These are phyloP conservation scores for Kwoniella sp. DNA, from an alignment of 768 basidiomycete genomes.

Conservation along the genomic window DNA sequence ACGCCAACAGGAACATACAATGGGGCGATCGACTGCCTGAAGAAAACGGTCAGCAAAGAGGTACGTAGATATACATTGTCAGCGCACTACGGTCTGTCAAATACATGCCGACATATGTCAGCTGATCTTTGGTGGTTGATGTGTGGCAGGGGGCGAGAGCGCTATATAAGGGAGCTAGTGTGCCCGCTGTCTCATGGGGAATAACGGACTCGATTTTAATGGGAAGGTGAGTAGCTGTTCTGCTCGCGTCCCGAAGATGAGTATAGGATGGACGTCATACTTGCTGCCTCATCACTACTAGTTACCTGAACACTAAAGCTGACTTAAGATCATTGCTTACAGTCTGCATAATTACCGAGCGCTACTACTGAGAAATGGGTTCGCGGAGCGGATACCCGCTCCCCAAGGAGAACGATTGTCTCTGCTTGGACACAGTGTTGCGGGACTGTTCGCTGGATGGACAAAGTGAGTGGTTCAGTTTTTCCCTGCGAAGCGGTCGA, in stretches of 20 bases:
- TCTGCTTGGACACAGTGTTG: conserved; percentile 50
- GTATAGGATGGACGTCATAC: too few species aligned
- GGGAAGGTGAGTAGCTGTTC: conserved; percentile 46
- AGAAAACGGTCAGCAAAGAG: conserved; percentile 41
- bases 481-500: too few species aligned
- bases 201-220: conserved; percentile 56
- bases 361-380: conserved; percentile 43
- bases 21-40: conserved; percentile 46
- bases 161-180: conserved; percentile 51
- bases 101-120: neutral
- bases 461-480: conserved; percentile 47
- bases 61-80: conserved; percentile 16
- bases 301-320: conserved; percentile 1
- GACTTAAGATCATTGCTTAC: neutral
- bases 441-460: conserved; percentile 54
- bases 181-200: conserved; percentile 55
- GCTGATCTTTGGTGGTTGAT: neutral
- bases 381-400: conserved; percentile 39
- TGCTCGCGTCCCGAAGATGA: neutral
- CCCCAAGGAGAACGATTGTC: conserved; percentile 33
- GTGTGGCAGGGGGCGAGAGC: conserved; percentile 39
- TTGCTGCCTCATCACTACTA: neutral
- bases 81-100: neutral
- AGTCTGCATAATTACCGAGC: conserved; percentile 55
- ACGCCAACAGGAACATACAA: conserved; percentile 39